Evolutionary conservation across 352 stramenopile species (phyloP).

Genomic region (Phytophthora nicotianae): DNA sequence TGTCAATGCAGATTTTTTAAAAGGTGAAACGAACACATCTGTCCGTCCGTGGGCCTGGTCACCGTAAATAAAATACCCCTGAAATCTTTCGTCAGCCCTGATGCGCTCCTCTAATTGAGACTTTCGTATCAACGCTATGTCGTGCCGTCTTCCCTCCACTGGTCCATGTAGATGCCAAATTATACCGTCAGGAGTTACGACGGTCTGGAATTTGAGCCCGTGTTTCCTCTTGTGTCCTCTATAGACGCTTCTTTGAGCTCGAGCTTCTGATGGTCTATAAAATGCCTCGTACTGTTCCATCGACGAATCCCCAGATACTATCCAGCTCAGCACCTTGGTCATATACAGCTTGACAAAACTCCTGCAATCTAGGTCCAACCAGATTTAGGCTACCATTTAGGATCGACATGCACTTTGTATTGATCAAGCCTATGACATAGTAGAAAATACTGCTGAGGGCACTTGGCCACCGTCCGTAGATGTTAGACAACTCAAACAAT

Average conservation of each 20-base stretch:
- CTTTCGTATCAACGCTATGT: not conserved
- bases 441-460: constrained; percentile 1
- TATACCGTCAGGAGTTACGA: not conserved
- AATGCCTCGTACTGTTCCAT: not conserved
- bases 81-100: not conserved
- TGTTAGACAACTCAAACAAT: not conserved
- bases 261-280: not conserved
- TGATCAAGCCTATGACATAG: not conserved
- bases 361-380: not conserved
- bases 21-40: too few relatives aligned
- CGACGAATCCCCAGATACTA: not conserved
- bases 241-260: not conserved
- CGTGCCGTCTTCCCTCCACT: not conserved
- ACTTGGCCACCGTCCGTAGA: not conserved
- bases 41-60: not conserved
- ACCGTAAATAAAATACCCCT: not conserved
- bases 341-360: not conserved
- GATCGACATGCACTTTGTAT: not conserved
- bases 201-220: not conserved
- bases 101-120: not conserved
- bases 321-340: not conserved
- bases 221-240: not conserved
- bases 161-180: not conserved
- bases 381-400: not conserved
- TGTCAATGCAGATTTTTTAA: not conserved